phyloP scores from a whole-genome alignment of 2,329 filamentous ascomycete genomes.

The Teratosphaeria epicoccoides region DNA sequence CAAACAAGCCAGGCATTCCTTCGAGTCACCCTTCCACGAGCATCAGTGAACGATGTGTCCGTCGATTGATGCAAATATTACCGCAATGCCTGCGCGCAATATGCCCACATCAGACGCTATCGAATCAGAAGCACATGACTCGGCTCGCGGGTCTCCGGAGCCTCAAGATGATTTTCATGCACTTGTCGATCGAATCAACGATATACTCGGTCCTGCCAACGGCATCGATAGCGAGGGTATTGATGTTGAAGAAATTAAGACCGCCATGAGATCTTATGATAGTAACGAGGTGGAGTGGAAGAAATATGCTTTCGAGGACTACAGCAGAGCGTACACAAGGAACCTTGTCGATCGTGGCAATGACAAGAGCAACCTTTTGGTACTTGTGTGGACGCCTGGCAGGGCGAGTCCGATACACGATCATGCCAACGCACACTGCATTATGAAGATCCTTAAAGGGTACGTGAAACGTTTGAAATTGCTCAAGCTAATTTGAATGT shows the following conservation, averaged over 20 bases:
- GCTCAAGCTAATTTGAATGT: background rate
- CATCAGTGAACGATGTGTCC: background rate
- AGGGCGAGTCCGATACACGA: constrained; percentile 81
- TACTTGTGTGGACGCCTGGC: constrained; percentile 81
- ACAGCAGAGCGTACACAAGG: constrained; percentile 63
- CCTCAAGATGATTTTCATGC: constrained; percentile 14
- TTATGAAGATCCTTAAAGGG: constrained; percentile 81
- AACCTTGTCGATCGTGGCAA: constrained; percentile 88
- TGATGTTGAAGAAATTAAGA: constrained; percentile 59
- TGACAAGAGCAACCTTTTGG: constrained; percentile 68
- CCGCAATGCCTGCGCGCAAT: background rate
- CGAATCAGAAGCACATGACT: constrained; percentile 12
- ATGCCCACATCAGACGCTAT: background rate
- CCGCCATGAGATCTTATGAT: constrained; percentile 63
- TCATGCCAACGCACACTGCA: constrained; percentile 66
- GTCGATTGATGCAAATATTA: background rate
- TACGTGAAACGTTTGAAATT: background rate
- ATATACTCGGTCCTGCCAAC: constrained; percentile 65
- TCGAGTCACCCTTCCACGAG: background rate
- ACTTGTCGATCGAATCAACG: constrained; percentile 47
- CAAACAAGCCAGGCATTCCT: background rate
- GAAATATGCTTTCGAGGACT: constrained; percentile 63
- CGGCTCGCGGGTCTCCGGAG: constrained; percentile 18
- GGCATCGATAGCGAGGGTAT: constrained; percentile 75
- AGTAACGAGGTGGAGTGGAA: constrained; percentile 62